Conservation (phyloP, 2,329 filamentous ascomycete genomes). For the Shiraia sp. region DNA sequence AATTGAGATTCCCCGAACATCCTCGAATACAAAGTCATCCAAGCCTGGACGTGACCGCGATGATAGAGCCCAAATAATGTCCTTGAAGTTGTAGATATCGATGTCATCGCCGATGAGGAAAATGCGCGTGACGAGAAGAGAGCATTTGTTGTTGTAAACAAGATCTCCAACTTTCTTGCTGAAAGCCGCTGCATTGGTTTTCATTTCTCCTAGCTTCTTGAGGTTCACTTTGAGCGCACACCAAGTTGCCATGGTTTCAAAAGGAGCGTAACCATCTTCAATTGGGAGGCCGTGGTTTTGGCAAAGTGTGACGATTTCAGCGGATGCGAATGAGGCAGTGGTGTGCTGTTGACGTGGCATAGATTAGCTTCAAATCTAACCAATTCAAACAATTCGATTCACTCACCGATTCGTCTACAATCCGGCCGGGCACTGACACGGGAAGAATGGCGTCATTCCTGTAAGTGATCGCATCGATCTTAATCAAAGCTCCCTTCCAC, state of each 20-base stretch:
- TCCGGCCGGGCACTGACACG: slow-evolving; percentile 47
- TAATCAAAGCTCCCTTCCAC: slow-evolving; percentile 47
- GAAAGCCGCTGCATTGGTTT: slow-evolving; percentile 9
- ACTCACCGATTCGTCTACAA: slow-evolving; percentile 52
- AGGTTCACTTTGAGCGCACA: slow-evolving; percentile 30
- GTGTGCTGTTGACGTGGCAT: slow-evolving; percentile 1
- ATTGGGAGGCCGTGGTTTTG: slow-evolving; percentile 48
- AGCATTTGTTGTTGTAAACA: slow-evolving; percentile 49
- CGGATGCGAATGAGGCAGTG: slow-evolving; percentile 44
- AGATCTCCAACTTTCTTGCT: slow-evolving; percentile 45
- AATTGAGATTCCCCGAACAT: slow-evolving; percentile 1
- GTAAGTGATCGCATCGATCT: slow-evolving; percentile 54
- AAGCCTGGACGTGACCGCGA: slow-evolving; percentile 52
- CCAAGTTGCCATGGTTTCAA: slow-evolving; percentile 56
- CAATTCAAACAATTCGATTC: not conserved
- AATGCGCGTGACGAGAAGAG: slow-evolving; percentile 50
- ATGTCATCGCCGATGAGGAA: slow-evolving; percentile 55
- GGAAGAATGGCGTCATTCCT: slow-evolving; percentile 54
- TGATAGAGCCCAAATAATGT: slow-evolving; percentile 56
- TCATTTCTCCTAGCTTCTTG: not conserved
- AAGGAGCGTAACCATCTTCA: slow-evolving; percentile 49
- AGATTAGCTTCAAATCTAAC: not conserved
- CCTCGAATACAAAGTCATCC: slow-evolving; percentile 3
- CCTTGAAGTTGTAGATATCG: slow-evolving; percentile 51
- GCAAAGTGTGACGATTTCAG: slow-evolving; percentile 45